Conservation (phyloP, 2,329 filamentous ascomycete species). For the Monosporascus sp. region DNA sequence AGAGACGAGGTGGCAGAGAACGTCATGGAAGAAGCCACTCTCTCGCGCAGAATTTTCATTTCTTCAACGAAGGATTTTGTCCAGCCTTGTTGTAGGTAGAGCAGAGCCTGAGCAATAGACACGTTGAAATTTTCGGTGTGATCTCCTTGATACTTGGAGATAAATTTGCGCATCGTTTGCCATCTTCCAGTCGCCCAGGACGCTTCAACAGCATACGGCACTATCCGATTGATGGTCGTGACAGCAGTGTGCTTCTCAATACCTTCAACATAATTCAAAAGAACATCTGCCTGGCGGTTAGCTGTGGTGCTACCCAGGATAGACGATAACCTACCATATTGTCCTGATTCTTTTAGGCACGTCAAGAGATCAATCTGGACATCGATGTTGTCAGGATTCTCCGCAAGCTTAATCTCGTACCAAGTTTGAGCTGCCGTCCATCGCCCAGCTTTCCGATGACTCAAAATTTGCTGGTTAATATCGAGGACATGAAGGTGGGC, state of each 20-base stretch:
- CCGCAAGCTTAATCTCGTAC: conserved; percentile 87
- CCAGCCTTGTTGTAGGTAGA: conserved; percentile 52
- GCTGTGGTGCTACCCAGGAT: background rate
- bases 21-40: conserved; percentile 69
- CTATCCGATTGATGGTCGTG: conserved; percentile 54
- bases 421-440: conserved; percentile 96
- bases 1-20: conserved; percentile 73
- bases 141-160: conserved; percentile 48
- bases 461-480: conserved; percentile 86
- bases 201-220: conserved; percentile 84
- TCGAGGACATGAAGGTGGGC: conserved; percentile 81
- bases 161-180: conserved; percentile 66
- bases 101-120: conserved; percentile 64
- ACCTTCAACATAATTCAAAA: conserved; percentile 80
- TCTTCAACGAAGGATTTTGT: conserved; percentile 47
- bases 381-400: conserved; percentile 70
- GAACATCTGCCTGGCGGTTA: conserved; percentile 54
- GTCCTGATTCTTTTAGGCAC: conserved; percentile 91
- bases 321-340: conserved; percentile 62
- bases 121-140: conserved; percentile 70
- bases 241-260: conserved; percentile 50
- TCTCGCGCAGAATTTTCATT: conserved; percentile 62
- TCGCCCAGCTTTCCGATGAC: conserved; percentile 85
- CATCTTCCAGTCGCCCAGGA: conserved; percentile 87
- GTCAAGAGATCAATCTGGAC: conserved; percentile 78